A percentile compares a stretch with the other conserved stretches of the same genome.
Conservation (phyloP, 352 stramenopile species). For the Phytopythium delawarense region DNA sequence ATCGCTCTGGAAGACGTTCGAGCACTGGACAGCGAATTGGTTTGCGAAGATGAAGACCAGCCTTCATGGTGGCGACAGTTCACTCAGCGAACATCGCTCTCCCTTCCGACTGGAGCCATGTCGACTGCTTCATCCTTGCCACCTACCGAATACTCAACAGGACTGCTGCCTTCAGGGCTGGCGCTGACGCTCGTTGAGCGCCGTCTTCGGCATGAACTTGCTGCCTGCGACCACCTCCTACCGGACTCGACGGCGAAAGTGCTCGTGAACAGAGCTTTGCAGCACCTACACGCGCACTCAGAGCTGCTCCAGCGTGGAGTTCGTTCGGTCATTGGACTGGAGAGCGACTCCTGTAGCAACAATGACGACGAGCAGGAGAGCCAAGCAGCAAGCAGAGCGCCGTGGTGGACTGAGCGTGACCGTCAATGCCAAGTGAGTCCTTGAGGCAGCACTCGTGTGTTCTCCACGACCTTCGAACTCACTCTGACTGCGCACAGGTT, state of each 20-base stretch:
- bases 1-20: background rate
- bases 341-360: background rate
- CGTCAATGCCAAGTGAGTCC: background rate
- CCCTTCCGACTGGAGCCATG: background rate
- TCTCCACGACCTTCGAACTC: background rate
- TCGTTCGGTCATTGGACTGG: constrained; percentile 14
- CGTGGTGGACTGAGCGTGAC: background rate
- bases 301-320: constrained; percentile 16
- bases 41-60: background rate
- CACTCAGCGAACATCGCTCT: background rate
- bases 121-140: background rate
- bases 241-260: constrained; percentile 8
- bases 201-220: constrained; percentile 16
- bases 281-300: constrained; percentile 17
- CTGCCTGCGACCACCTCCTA: constrained; percentile 28
- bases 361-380: background rate
- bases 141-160: background rate
- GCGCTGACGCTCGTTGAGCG: constrained; percentile 12
- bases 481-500: background rate
- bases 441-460: background rate
- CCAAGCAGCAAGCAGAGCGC: constrained; percentile 15
- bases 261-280: constrained; percentile 5
- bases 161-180: background rate
- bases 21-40: background rate
- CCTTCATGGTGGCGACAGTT: background rate